These are phyloP conservation scores for Asterophora parasitica DNA, from an alignment of 768 basidiomycete genomes.

Conservation along the genomic window DNA sequence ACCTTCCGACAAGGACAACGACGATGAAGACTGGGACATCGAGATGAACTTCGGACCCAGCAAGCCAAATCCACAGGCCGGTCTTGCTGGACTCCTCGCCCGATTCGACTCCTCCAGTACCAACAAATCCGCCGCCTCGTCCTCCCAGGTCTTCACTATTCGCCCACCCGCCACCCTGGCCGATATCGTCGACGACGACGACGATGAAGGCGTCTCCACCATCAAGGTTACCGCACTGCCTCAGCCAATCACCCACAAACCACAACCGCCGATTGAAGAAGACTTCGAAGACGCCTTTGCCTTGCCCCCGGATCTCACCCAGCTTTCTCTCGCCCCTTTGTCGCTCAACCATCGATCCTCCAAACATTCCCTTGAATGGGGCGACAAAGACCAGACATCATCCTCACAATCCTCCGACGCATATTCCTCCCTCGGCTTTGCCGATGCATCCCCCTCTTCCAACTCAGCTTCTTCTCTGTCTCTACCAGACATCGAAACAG, in stretches of 20 bases:
- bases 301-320: conserved; percentile 74
- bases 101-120: conserved; percentile 33
- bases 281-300: conserved; percentile 84
- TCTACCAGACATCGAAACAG: conserved; percentile 68
- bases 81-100: conserved; percentile 33
- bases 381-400: conserved; percentile 76
- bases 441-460: conserved; percentile 66
- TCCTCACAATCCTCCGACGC: conserved; percentile 88
- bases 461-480: conserved; percentile 64
- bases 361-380: conserved; percentile 82
- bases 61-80: conserved; percentile 40
- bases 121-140: conserved; percentile 15
- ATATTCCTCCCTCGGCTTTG: conserved; percentile 75
- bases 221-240: conserved; percentile 66
- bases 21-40: conserved; percentile 75
- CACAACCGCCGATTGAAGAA: conserved; percentile 53
- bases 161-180: conserved; percentile 55
- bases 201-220: conserved; percentile 79
- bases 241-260: conserved; percentile 28
- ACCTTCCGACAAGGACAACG: conserved; percentile 60
- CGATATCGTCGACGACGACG: conserved; percentile 51
- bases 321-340: conserved; percentile 75
- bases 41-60: conserved; percentile 67
- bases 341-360: conserved; percentile 74
- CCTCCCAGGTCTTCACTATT: conserved; percentile 51